phyloP scores from a whole-genome alignment of 768 basidiomycete species.

The Podaxis mareebaensis region DNA sequence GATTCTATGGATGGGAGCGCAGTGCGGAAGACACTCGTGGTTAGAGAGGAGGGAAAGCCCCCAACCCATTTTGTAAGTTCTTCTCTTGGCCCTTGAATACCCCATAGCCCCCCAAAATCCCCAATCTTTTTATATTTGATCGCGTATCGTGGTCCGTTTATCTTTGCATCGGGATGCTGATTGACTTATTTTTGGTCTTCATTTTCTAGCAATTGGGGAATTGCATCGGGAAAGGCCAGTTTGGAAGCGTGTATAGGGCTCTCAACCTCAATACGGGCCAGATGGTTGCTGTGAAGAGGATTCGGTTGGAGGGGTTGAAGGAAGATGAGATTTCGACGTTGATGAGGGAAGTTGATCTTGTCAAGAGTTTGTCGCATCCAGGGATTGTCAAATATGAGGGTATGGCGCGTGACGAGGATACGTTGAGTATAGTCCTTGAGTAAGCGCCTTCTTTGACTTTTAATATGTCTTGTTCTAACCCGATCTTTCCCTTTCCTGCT shows the following conservation, averaged over 20 bases:
- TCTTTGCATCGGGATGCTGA: not conserved
- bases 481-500: not conserved
- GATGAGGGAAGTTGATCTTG: slow-evolving; percentile 92
- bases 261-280: slow-evolving; percentile 92
- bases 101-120: slow-evolving; percentile 4
- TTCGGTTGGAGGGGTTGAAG: slow-evolving; percentile 84
- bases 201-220: slow-evolving; percentile 87
- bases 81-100: not conserved
- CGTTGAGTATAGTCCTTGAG: slow-evolving; percentile 93
- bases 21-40: slow-evolving; percentile 67
- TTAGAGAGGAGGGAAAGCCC: slow-evolving; percentile 80
- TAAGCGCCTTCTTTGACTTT: slow-evolving; percentile 42
- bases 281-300: slow-evolving; percentile 99
- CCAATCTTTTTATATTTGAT: slow-evolving; percentile 14
- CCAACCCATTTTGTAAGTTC: slow-evolving; percentile 78
- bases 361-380: slow-evolving; percentile 89
- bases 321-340: slow-evolving; percentile 89
- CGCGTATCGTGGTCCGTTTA: slow-evolving; percentile 19
- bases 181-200: slow-evolving; percentile 8
- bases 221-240: slow-evolving; percentile 96
- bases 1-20: slow-evolving; percentile 66
- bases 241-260: slow-evolving; percentile 93
- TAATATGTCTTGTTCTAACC: slow-evolving; percentile 17
- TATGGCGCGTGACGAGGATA: slow-evolving; percentile 87
- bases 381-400: slow-evolving; percentile 98